A percentile compares a stretch with the other conserved stretches of the same genome.
These are phyloP conservation scores for Sergeia podlipaevii DNA, from an alignment of 208 protist species.

Conservation along the genomic window DNA sequence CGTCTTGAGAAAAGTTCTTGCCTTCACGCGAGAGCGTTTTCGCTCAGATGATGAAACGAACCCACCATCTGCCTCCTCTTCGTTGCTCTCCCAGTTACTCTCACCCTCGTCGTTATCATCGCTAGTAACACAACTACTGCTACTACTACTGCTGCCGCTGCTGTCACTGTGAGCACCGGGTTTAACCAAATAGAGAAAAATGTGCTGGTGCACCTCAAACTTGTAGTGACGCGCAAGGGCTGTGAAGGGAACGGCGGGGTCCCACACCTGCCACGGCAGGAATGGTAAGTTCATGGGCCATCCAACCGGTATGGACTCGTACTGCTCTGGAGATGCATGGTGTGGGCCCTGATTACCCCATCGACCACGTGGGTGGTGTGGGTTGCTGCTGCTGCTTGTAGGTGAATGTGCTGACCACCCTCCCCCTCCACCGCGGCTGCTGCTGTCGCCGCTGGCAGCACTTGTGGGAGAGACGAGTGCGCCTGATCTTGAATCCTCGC, in stretches of 20 bases:
- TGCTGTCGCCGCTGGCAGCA: background rate
- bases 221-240: conserved; percentile 46
- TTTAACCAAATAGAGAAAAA: conserved; percentile 71
- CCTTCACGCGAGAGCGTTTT: too few relatives aligned
- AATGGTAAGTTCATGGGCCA: conserved; percentile 88
- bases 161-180: too few relatives aligned
- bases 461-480: background rate
- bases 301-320: conserved; percentile 33
- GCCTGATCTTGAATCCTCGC: too few relatives aligned
- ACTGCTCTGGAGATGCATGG: conserved; percentile 2
- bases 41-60: too few relatives aligned
- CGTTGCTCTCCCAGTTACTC: background rate
- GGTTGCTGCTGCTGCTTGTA: background rate
- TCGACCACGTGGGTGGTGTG: too few relatives aligned
- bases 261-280: conserved; percentile 88
- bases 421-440: background rate
- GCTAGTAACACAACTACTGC: too few relatives aligned
- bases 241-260: conserved; percentile 62
- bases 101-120: conserved; percentile 8
- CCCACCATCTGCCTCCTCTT: too few relatives aligned
- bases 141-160: too few relatives aligned
- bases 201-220: conserved; percentile 68
- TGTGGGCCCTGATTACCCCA: too few relatives aligned
- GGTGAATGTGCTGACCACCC: background rate
- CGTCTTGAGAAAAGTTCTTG: too few relatives aligned